These are phyloP conservation scores for Trametes sp. DNA, from an alignment of 1,284 basidiomycete species.

Conservation along the genomic window DNA sequence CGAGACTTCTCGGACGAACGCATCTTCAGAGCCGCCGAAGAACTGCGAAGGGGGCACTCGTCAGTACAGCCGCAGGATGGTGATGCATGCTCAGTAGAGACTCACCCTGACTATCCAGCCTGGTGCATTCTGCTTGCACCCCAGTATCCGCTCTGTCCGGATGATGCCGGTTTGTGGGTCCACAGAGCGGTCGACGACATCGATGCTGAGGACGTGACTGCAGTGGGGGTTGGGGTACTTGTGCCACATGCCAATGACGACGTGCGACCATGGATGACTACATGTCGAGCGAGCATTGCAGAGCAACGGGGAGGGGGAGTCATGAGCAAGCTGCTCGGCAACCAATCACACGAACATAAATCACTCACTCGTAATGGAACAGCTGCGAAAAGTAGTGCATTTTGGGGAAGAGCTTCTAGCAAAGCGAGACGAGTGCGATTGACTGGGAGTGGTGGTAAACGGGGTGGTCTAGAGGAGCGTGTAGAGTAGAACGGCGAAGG, in stretches of 20 bases:
- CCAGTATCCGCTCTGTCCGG: slow-evolving; percentile 85
- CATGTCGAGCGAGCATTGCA: slow-evolving; percentile 2
- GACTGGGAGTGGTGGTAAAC: neutral
- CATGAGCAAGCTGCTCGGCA: slow-evolving; percentile 31
- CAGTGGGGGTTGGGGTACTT: slow-evolving; percentile 97
- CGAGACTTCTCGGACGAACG: slow-evolving; percentile 93
- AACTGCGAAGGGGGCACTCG: slow-evolving; percentile 53
- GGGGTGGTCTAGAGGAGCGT: slow-evolving; percentile 20
- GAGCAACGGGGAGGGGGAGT: slow-evolving; percentile 1
- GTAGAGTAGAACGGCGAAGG: slow-evolving; percentile 23
- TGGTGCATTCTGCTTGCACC: slow-evolving; percentile 88
- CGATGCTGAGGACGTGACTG: slow-evolving; percentile 90
- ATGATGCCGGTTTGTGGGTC: slow-evolving; percentile 88
- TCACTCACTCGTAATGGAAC: slow-evolving; percentile 75
- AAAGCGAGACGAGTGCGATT: neutral
- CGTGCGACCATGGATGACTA: slow-evolving; percentile 88
- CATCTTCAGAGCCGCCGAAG: slow-evolving; percentile 90
- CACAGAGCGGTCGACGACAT: slow-evolving; percentile 85
- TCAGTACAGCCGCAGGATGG: neutral
- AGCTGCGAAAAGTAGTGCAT: slow-evolving; percentile 83
- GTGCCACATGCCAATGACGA: slow-evolving; percentile 89
- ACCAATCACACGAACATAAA: slow-evolving; percentile 15
- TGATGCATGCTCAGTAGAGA: slow-evolving; percentile 1
- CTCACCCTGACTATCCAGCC: slow-evolving; percentile 85
- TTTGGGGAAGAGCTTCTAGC: slow-evolving; percentile 13